Conservation (phyloP, 2,329 filamentous ascomycete genomes). For the Cordyceps javanica region DNA sequence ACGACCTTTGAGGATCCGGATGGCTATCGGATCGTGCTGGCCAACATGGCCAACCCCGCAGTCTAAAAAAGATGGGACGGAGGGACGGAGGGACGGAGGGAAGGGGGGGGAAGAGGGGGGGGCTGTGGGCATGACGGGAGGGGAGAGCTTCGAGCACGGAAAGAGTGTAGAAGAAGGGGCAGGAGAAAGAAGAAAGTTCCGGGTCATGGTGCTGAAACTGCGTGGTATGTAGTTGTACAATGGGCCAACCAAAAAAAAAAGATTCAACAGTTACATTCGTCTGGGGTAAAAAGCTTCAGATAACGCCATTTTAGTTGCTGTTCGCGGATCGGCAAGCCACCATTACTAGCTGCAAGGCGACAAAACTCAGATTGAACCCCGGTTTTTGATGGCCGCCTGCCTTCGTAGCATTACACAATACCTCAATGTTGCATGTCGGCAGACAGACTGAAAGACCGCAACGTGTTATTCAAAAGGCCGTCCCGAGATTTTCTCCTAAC, state of each 20-base stretch:
- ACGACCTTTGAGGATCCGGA: conserved; percentile 40
- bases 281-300: neutral
- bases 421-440: neutral
- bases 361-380: neutral
- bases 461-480: neutral
- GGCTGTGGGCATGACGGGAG: too few relatives aligned
- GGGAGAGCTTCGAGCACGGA: too few relatives aligned
- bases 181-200: too few relatives aligned
- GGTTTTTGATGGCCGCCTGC: neutral
- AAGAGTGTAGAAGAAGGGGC: neutral
- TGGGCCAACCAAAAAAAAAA: neutral
- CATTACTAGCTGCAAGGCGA: neutral
- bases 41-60: conserved; percentile 20
- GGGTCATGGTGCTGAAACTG: neutral
- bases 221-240: neutral
- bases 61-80: neutral
- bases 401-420: neutral
- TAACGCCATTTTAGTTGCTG: neutral
- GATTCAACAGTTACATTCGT: neutral
- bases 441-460: neutral
- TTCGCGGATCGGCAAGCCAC: neutral
- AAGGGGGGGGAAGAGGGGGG: neutral
- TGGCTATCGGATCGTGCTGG: conserved; percentile 38
- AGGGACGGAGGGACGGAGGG: neutral
- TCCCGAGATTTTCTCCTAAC: too few relatives aligned